phyloP scores from a whole-genome alignment of 2,329 filamentous ascomycete species.

The Cytospora chrysosperma region DNA sequence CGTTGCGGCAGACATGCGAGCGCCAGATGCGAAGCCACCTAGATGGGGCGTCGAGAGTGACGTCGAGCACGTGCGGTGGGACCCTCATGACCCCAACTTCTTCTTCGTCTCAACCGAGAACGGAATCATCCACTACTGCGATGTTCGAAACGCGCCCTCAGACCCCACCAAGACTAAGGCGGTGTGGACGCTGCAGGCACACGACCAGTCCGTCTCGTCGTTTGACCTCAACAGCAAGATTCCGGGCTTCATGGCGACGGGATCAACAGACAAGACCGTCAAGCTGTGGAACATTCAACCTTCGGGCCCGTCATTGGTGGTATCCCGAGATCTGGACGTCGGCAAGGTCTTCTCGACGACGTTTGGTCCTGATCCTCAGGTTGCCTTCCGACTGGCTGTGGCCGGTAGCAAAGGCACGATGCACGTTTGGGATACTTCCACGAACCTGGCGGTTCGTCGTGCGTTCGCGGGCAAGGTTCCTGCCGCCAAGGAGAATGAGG shows the following conservation, averaged over 20 bases:
- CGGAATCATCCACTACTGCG: slow-evolving; percentile 89
- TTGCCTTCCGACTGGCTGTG: slow-evolving; percentile 88
- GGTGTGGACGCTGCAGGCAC: slow-evolving; percentile 92
- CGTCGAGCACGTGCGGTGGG: slow-evolving; percentile 89
- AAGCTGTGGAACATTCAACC: slow-evolving; percentile 93
- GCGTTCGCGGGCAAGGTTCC: slow-evolving; percentile 76
- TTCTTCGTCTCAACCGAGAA: slow-evolving; percentile 95
- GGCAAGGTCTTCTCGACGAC: slow-evolving; percentile 90
- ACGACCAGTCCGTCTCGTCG: slow-evolving; percentile 86
- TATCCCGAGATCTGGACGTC: slow-evolving; percentile 86
- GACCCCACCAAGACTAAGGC: slow-evolving; percentile 76
- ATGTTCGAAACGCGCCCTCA: slow-evolving; percentile 73
- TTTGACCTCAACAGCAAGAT: slow-evolving; percentile 91
- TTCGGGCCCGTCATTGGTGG: slow-evolving; percentile 83
- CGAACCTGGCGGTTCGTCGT: slow-evolving; percentile 81
- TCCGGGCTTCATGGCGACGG: slow-evolving; percentile 90
- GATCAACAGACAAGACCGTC: slow-evolving; percentile 89
- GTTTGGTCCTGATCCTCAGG: slow-evolving; percentile 87
- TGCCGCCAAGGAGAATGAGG: slow-evolving; percentile 53
- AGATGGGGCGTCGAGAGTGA: slow-evolving; percentile 95
- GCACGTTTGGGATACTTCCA: slow-evolving; percentile 95
- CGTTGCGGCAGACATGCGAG: slow-evolving; percentile 94
- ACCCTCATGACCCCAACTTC: slow-evolving; percentile 87
- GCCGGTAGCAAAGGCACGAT: slow-evolving; percentile 92
- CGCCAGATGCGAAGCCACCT: slow-evolving; percentile 76